These are phyloP conservation scores for Arthromyces matolae DNA, from an alignment of 768 basidiomycete species.

Conservation along the genomic window DNA sequence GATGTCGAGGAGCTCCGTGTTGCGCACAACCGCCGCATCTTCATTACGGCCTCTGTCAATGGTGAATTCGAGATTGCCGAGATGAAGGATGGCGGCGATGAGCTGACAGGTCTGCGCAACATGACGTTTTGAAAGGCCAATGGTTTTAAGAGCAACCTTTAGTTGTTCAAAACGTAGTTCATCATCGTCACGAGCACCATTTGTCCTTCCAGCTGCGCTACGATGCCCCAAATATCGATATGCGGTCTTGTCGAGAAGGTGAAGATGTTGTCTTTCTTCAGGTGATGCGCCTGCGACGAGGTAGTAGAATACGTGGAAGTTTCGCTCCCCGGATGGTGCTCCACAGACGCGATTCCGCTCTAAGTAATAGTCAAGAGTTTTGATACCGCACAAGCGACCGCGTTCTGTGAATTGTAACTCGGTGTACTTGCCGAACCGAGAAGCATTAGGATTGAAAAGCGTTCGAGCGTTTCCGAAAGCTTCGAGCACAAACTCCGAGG, in stretches of 20 bases:
- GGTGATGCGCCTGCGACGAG: slow-evolving; percentile 85
- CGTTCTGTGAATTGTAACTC: slow-evolving; percentile 96
- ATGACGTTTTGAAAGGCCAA: slow-evolving; percentile 91
- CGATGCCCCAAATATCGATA: slow-evolving; percentile 88
- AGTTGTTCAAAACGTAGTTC: slow-evolving; percentile 88
- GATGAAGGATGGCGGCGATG: slow-evolving; percentile 91
- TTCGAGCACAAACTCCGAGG: slow-evolving; percentile 93
- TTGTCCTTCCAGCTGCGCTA: slow-evolving; percentile 39
- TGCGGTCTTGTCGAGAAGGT: slow-evolving; percentile 72
- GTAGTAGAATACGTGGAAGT: slow-evolving; percentile 98
- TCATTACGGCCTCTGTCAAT: slow-evolving; percentile 81
- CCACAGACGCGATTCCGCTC: slow-evolving; percentile 88
- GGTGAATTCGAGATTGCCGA: slow-evolving; percentile 92
- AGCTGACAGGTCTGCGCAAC: slow-evolving; percentile 96
- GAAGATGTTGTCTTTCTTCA: slow-evolving; percentile 88
- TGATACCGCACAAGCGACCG: slow-evolving; percentile 83
- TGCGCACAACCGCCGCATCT: slow-evolving; percentile 90
- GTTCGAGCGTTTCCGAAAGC: slow-evolving; percentile 92
- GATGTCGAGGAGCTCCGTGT: slow-evolving; percentile 74
- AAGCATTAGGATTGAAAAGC: slow-evolving; percentile 91
- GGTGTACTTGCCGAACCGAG: slow-evolving; percentile 96
- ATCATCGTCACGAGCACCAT: slow-evolving; percentile 69
- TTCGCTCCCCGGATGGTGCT: slow-evolving; percentile 87
- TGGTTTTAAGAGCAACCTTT: slow-evolving; percentile 88
- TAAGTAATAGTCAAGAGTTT: slow-evolving; percentile 95